Evolutionary conservation across 805 yeast genomes (phyloP).

Genomic region (Blastobotrys mokoenaii): DNA sequence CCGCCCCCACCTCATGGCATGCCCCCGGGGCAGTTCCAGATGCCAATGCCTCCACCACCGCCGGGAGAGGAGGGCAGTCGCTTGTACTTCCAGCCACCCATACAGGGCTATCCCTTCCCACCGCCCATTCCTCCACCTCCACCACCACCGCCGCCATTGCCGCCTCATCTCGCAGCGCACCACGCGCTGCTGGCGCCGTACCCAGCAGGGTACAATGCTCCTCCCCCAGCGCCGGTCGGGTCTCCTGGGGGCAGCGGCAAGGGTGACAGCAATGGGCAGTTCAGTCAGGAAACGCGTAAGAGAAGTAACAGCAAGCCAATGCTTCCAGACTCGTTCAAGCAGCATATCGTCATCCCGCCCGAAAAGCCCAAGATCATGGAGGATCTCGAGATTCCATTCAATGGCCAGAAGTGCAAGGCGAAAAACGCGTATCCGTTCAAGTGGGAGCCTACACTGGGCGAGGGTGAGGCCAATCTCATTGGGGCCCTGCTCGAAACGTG

Average conservation of each 20-base stretch:
- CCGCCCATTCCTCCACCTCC: neutral
- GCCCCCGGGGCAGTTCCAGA: neutral
- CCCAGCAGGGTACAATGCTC: neutral
- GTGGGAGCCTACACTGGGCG: conserved; percentile 2
- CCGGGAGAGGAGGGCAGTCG: neutral
- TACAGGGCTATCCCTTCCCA: neutral
- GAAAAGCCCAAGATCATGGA: neutral
- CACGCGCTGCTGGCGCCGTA: neutral
- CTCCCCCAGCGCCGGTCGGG: neutral
- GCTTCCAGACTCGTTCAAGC: neutral
- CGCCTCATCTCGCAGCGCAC: neutral
- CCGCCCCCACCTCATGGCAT: conserved; percentile 1
- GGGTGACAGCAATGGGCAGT: too few species aligned
- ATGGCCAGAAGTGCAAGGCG: neutral
- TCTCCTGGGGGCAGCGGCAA: neutral
- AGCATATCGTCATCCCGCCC: neutral
- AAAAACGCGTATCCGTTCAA: conserved; percentile 8
- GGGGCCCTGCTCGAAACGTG: conserved; percentile 48
- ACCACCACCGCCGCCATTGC: neutral
- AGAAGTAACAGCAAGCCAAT: too few species aligned
- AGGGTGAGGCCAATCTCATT: conserved; percentile 11
- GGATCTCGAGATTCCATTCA: neutral
- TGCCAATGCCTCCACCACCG: neutral
- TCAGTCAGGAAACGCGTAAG: too few species aligned
- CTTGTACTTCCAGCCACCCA: neutral